phyloP scores from a whole-genome alignment of 208 protist species.

The Perkinsela sp. region DNA sequence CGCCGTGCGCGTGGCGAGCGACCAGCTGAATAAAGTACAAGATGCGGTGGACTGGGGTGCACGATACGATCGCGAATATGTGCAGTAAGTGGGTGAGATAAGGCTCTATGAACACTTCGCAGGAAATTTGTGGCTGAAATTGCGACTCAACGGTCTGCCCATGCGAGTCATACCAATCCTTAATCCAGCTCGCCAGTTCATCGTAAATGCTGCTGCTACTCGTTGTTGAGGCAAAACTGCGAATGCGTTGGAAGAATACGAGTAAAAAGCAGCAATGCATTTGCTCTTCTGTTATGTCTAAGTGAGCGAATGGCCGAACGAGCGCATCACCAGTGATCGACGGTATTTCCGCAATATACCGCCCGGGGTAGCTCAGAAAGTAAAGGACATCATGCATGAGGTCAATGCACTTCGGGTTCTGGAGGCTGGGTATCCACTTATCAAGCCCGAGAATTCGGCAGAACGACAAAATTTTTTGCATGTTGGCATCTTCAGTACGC shows the following conservation, averaged over 20 bases:
- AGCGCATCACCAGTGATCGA: not conserved
- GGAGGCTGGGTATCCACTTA: not conserved
- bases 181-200: not conserved
- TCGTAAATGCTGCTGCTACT: not conserved
- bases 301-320: not conserved
- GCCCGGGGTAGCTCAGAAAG: not conserved
- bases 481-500: not conserved
- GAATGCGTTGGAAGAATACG: not conserved
- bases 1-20: not conserved
- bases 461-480: not conserved
- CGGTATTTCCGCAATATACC: not conserved
- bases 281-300: not conserved
- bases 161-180: not conserved
- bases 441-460: not conserved
- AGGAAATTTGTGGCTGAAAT: not conserved
- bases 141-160: not conserved
- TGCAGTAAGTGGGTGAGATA: not conserved
- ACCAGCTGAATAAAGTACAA: not conserved
- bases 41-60: not conserved
- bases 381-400: not conserved
- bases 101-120: not conserved
- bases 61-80: not conserved
- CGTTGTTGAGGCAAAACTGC: not conserved
- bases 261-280: not conserved
- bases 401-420: not conserved